Percentiles rank a stretch among this genome's conserved stretches.
phyloP scores from a whole-genome alignment of 345 rosid genomes.

The Heritiera fomes region DNA sequence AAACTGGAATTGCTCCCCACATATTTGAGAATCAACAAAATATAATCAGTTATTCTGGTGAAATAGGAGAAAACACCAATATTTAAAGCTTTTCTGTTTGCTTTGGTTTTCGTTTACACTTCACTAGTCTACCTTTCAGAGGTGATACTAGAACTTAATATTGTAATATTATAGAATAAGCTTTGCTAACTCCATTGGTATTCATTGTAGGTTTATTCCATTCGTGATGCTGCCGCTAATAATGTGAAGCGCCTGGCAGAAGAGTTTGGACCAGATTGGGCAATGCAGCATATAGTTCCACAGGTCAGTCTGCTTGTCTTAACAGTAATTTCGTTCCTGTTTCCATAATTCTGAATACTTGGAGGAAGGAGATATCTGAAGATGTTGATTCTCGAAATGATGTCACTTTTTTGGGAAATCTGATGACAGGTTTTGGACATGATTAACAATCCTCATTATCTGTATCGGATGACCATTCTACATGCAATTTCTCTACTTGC shows the following conservation, averaged over 20 bases:
- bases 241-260: conserved; percentile 94
- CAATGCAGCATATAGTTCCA: conserved; percentile 96
- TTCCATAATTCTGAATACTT: neutral
- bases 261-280: conserved; percentile 98
- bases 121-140: neutral
- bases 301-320: conserved; percentile 51
- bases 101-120: neutral
- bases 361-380: neutral
- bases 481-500: conserved; percentile 83
- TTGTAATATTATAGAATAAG: neutral
- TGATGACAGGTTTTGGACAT: conserved; percentile 71
- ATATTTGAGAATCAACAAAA: neutral
- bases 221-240: conserved; percentile 95
- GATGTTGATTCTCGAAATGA: neutral
- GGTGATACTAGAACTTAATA: neutral
- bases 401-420: neutral
- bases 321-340: neutral
- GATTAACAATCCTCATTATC: conserved; percentile 84
- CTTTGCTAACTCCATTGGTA: neutral
- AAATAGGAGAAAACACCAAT: neutral
- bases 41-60: neutral
- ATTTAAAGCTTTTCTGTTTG: neutral
- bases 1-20: neutral
- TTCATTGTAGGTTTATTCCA: conserved; percentile 71
- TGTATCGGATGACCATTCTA: conserved; percentile 87